Percentiles rank a stretch among this genome's conserved stretches.
Evolutionary conservation across 768 basidiomycete genomes (phyloP).

Genomic region (Coprinellus micaceus): DNA sequence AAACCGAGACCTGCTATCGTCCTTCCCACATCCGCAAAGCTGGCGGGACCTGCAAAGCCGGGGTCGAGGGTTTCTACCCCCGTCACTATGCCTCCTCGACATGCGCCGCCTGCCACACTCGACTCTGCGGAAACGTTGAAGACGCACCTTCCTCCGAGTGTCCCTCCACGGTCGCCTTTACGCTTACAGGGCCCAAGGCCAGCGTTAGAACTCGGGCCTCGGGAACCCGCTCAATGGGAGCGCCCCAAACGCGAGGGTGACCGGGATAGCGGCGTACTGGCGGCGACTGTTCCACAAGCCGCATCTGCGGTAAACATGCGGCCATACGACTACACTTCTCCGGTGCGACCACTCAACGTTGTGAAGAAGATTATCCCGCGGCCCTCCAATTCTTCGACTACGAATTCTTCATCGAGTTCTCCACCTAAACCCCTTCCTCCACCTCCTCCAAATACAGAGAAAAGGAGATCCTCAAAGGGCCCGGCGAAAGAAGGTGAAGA

Average conservation of each 20-base stretch:
- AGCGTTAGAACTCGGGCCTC: too few species aligned
- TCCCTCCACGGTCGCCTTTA: slow-evolving; percentile 5
- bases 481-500: not conserved
- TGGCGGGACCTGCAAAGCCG: not conserved
- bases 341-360: too few species aligned
- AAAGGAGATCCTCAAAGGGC: not conserved
- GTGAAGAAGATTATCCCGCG: too few species aligned
- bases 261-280: too few species aligned
- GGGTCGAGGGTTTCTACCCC: not conserved
- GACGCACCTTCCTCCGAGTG: not conserved
- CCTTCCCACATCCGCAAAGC: not conserved
- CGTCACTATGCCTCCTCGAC: not conserved
- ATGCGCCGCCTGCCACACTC: not conserved
- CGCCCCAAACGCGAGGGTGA: too few species aligned
- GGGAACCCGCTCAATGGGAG: too few species aligned
- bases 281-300: too few species aligned
- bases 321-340: too few species aligned
- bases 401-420: not conserved
- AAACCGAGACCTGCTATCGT: not conserved
- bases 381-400: too few species aligned
- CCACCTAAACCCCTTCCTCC: not conserved
- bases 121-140: not conserved
- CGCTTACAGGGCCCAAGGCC: too few species aligned
- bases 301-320: too few species aligned
- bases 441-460: not conserved